phyloP scores from a whole-genome alignment of 1,284 basidiomycete genomes.

The Trichosporon faecale region DNA sequence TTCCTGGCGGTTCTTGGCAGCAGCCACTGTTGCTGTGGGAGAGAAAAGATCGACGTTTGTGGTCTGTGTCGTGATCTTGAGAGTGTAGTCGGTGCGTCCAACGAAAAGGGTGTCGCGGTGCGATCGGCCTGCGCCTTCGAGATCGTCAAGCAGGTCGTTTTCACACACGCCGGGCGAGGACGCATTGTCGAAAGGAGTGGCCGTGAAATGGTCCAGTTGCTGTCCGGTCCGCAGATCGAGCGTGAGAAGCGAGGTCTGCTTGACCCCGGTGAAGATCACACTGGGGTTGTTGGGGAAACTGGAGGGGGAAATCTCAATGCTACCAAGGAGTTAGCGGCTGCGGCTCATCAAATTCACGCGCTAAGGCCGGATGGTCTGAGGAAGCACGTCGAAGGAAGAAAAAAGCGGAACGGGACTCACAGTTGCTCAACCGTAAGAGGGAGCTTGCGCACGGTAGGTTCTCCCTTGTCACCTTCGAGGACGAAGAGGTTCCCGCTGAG shows the following conservation, averaged over 20 bases:
- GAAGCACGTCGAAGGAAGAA: background rate
- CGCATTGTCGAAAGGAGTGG: slow-evolving; percentile 29
- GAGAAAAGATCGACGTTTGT: slow-evolving; percentile 11
- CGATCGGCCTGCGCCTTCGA: slow-evolving; percentile 35
- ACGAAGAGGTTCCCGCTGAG: slow-evolving; percentile 49
- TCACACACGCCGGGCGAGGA: slow-evolving; percentile 35
- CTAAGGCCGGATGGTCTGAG: background rate
- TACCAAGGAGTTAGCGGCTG: slow-evolving; percentile 19
- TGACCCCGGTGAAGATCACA: slow-evolving; percentile 49
- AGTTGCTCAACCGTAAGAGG: slow-evolving; percentile 51
- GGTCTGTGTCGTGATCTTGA: slow-evolving; percentile 39
- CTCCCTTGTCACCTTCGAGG: slow-evolving; percentile 34
- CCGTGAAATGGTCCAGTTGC: slow-evolving; percentile 44
- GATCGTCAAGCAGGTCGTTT: slow-evolving; percentile 42
- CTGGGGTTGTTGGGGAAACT: slow-evolving; percentile 48
- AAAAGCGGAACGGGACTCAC: slow-evolving; percentile 31
- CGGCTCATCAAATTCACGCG: background rate
- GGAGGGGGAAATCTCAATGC: slow-evolving; percentile 50
- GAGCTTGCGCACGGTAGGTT: slow-evolving; percentile 46
- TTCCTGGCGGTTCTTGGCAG: slow-evolving; percentile 25
- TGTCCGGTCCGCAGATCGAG: slow-evolving; percentile 50
- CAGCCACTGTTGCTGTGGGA: slow-evolving; percentile 5
- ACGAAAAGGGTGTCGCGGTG: slow-evolving; percentile 42
- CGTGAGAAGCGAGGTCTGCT: slow-evolving; percentile 48
- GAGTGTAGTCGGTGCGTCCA: slow-evolving; percentile 47